Evolutionary conservation across 495 filamentous ascomycete genomes (phyloP), one percentile per base, ranked within the genome.

Genomic region (Podospora didyma): DNA sequence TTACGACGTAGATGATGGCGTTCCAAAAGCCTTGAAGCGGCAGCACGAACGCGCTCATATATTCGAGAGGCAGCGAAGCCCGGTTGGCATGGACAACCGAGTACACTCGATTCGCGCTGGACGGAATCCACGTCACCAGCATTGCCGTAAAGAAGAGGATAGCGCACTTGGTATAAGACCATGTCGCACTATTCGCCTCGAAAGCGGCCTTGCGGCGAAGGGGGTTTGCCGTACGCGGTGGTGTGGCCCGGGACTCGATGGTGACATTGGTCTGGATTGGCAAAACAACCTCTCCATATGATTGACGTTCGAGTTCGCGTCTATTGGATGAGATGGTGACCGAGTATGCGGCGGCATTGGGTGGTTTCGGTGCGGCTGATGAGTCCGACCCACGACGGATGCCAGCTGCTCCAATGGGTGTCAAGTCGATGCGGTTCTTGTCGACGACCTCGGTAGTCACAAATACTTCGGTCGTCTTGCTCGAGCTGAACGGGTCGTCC

Each of bases 21-120:
- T 95, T 96, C 87, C 89, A 93, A 62, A 94, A 92, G 2, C 91
- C 91, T 64, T 95, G 91, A 0, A 92, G 75, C 0, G 91, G 91
- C 20, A 95, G 77, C 0, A 95, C 89, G 46, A 91, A 79, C 1
- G 87, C 83, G 23, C 86, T 83, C 46, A 84, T 79, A 54, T 86
- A 87, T 60, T 89, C 85, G 23, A 95, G 79, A 21, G 74, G 73
- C 49, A 86, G 82, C 23, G 74, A 77, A 5, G 80, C 69, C 1
- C 77, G 48, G 24, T 82, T 73, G 0, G 75, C 73, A 62, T 86
- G 70, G 6, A 84, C 74, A 17, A 92, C 65, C 16, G 80, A 81
- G 70, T 89, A 92, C 22, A 92, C 80, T 20, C 91, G 79, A 68
- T 95, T 95, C 54, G 85, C 77, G 19, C 86, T 89, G 1, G 89